Base-by-base conservation (phyloP, 495 filamentous ascomycete species). In the Penicillium macrosclerotiorum region DNA sequence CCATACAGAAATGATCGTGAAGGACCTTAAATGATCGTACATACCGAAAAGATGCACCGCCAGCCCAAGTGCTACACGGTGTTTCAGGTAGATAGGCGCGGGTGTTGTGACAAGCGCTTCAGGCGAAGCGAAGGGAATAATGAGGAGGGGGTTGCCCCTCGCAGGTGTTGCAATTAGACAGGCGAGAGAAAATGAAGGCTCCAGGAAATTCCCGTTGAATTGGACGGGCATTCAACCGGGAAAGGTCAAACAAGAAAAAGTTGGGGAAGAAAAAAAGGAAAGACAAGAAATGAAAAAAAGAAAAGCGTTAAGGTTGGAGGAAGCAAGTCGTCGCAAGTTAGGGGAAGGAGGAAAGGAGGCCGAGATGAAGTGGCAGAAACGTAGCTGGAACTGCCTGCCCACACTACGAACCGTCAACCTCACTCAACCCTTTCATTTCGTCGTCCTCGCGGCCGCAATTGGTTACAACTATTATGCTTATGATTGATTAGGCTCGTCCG, bases 71-170 rank as follows among this genome's bases (percentile, higher is more conserved):
- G 40, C 41, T 50, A 55, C 51, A 41, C 37, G 27, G 22, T 24
- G 53, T 64, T 64, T 64, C 61, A 64, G 46, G 42, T 57, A 58
- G 35, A 55, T 37, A 51, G 39, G 44, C 59, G 59, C 55, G 53
- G 52, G 42, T 56, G 55, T 57, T 55, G 44, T 45, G 42, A 51
- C 45, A 56, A 58, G 52, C 54, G 54, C 45, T 47, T 45, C 49
- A 47, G 46, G 37, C 47, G 50, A 47, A 37, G 31, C 22, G 30
- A 37, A 57, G 43, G 41, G 43, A 39, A n/a, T n/a, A n/a, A n/a
- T n/a, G n/a, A n/a, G n/a, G 29, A 14, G 19, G 42, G 32, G 32
- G 37, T 42, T 63, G 57, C 56, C 59, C 59, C 57, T 60, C 59
- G 56, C 57, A 57, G 49, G 40, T 40, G 43, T 24, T 51, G 29